Evolutionary conservation across 306 rosid species (phyloP), one percentile per base, ranked within the genome.

Genomic region (Vicia sativa): DNA sequence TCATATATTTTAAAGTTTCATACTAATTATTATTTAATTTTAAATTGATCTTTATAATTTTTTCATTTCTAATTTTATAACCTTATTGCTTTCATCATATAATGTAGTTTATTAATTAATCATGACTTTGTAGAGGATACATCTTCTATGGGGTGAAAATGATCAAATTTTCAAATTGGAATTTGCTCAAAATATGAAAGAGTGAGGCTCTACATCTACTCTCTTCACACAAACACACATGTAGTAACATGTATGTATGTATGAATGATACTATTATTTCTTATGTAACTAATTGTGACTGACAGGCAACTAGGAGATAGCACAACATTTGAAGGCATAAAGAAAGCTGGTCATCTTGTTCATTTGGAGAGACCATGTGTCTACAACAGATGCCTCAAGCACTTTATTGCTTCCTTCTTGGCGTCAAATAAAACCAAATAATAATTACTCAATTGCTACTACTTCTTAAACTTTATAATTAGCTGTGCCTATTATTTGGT

Each of bases 131-230:
- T 85, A 91, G 97, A 79, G 81, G 74, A 84, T 91, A 57, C 96
- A 92, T 71, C 96, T 92, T 5, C 38, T 92, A 52, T 92, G 98
- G 98, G 98, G 98, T 1, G 93, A 86, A 81, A 77, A 87, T 14
- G 96, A 92, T 82, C 91, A 81, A 80, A 72, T 90, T 67, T 92
- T 92, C 86, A 80, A 88, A 34, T 38, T 81, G 54, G 90, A 90
- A 67, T 86, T 84, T 35, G 98, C 93, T 50, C 82, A 75, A 11
- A 86, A 72, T 83, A 85, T 90, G 92, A 85, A 84, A 81, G 79
- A 74, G 96, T 92, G 87, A 71, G 77, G 1, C 34, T 61, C 16
- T 59, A 49, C 25, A 25, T 48, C 55, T 48, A n/a, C 28, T 25
- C 50, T 45, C 18, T 19, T 2, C 50, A 45, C 4, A 45, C 1